A percentile compares a stretch with the other conserved stretches of the same genome.
Evolutionary conservation across 2,329 filamentous ascomycete species (phyloP).

Genomic region (Xylariaceae sp.): DNA sequence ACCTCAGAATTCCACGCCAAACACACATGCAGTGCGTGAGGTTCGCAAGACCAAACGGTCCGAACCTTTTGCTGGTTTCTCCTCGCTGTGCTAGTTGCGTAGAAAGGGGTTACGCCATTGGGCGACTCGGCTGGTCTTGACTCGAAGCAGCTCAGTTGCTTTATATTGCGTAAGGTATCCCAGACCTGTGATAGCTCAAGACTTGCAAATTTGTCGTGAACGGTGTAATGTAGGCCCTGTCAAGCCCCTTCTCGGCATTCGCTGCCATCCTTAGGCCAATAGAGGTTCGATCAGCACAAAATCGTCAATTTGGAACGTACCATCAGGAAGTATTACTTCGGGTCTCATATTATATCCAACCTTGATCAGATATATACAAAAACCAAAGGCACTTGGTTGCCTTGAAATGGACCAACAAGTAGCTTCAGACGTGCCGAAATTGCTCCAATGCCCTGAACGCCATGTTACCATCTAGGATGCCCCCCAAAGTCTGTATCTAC

Average conservation of each 20-base stretch:
- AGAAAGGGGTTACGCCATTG: background rate
- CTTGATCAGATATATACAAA: background rate
- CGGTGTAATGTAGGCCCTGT: background rate
- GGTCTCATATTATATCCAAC: background rate
- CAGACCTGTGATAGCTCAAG: background rate
- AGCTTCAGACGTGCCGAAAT: background rate
- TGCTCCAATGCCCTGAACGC: background rate
- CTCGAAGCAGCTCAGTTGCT: background rate
- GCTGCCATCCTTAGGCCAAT: background rate
- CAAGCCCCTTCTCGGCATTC: background rate
- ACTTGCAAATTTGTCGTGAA: background rate
- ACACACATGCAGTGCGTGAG: background rate
- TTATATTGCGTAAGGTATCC: background rate
- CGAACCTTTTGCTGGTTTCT: background rate
- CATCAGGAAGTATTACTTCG: background rate
- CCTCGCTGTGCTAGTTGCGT: background rate
- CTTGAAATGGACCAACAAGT: background rate
- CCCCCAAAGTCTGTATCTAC: background rate
- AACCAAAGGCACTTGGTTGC: background rate
- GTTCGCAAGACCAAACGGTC: background rate
- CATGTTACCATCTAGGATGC: background rate
- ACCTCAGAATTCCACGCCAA: background rate
- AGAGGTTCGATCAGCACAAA: background rate
- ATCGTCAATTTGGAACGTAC: background rate
- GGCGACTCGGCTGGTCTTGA: background rate